Conservation (phyloP, 257 asterid genomes). For the Solanum megistacrolobum region DNA sequence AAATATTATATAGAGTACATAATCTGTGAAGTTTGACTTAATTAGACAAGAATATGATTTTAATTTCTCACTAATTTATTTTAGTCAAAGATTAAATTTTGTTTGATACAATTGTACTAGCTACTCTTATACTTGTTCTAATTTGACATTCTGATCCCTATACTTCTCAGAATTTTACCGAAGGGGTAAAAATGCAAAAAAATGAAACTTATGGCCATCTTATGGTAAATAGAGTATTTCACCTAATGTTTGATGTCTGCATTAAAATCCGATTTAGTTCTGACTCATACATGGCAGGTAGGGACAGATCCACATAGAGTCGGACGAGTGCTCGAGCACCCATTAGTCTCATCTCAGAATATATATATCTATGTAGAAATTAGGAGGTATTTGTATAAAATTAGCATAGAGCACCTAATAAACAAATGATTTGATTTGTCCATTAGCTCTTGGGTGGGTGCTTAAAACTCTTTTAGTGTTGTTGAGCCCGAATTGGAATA, state of each 20-base stretch:
- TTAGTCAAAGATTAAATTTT: not conserved
- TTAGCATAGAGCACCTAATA: too few relatives aligned
- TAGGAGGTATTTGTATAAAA: too few relatives aligned
- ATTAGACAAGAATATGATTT: not conserved
- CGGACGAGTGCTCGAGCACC: too few relatives aligned
- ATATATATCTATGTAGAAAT: too few relatives aligned
- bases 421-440: too few relatives aligned
- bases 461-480: too few relatives aligned
- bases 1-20: not conserved
- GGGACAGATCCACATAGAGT: too few relatives aligned
- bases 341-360: too few relatives aligned
- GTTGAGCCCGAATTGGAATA: too few relatives aligned
- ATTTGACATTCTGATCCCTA: not conserved
- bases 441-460: too few relatives aligned
- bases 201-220: not conserved
- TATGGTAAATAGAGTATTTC: not conserved
- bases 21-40: not conserved
- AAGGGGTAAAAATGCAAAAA: not conserved
- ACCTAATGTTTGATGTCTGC: fast-evolving
- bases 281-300: not conserved
- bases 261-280: not conserved
- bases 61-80: not conserved
- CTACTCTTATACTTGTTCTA: not conserved
- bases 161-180: not conserved
- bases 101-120: not conserved